Base-by-base conservation (phyloP, 495 filamentous ascomycete genomes). In the Darksidea phi region DNA sequence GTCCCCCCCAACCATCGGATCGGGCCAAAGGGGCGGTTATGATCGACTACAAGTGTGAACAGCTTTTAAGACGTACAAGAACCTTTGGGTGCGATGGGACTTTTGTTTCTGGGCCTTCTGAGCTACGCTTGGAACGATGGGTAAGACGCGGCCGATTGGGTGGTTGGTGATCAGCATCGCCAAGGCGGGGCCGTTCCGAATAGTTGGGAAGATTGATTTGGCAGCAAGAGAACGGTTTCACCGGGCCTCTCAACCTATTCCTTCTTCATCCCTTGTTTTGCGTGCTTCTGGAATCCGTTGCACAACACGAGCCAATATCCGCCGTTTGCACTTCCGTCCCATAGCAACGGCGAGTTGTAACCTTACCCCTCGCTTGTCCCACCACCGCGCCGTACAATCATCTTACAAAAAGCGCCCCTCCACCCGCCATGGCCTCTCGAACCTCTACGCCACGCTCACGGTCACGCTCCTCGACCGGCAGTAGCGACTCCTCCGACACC, bases 401-500 rank as follows among this genome's bases (percentile, higher is more conserved):
- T 43, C 41, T 20, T 13, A 13, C 41, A 15, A 38, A 15, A 7
- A 38, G 36, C 36, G 7, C 36, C 36, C 15, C 36, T 7, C 36
- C 36, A 38, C 17, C 43, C 17, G 43, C 47, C 41, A 43, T 43
- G 61, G 55, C 61, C 18, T 64, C 61, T 10, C 55, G 41, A 37
- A 55, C 36, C 25, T 55, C 61, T 10, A 59, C 61, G 24, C 54
- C 61, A 17, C 38, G 56, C 50, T 59, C 61, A 6, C 54, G 48
- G 11, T 59, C 61, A 1, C 56, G 48, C 42, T 59, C 54, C 1
- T 59, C 61, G 18, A 59, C 61, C 2, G 41, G 10, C 49, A 59
- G 54, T 49, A 64, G 61, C 26, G 48, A 32, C 61, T 59, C 49
- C 7, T 64, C 61, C 18, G 61, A 64, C 42, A 64, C 61, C 0